phyloP scores from a whole-genome alignment of 352 stramenopile species.

The Phytopythium chamaehyphon region DNA sequence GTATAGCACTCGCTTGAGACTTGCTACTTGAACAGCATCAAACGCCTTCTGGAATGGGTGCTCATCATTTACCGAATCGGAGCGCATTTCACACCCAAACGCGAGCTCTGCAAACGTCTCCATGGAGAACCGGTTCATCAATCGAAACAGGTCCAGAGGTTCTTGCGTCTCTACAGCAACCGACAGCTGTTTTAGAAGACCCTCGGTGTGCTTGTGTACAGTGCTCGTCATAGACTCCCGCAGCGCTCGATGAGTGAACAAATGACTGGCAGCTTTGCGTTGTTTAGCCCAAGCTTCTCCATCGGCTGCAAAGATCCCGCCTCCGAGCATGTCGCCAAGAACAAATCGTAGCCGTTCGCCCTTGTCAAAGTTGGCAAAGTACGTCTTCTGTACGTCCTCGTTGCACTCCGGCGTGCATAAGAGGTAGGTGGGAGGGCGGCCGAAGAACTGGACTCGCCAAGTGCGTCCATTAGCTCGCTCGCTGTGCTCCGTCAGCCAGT shows the following conservation, averaged over 20 bases:
- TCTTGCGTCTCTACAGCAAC: slow-evolving; percentile 13
- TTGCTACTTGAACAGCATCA: slow-evolving; percentile 25
- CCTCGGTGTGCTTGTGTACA: slow-evolving; percentile 33
- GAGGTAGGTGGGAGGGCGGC: slow-evolving; percentile 33
- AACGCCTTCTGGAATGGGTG: slow-evolving; percentile 24
- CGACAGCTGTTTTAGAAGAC: slow-evolving; percentile 15
- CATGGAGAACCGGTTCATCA: slow-evolving; percentile 6
- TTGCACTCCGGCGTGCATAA: slow-evolving; percentile 30
- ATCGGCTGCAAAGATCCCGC: slow-evolving; percentile 54
- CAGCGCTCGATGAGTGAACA: slow-evolving; percentile 59
- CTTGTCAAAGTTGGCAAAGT: slow-evolving; percentile 75
- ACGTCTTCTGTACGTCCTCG: slow-evolving; percentile 41
- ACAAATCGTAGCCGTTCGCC: slow-evolving; percentile 33
- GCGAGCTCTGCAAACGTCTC: slow-evolving; percentile 28
- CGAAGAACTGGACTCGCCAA: slow-evolving; percentile 35
- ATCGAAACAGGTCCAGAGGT: slow-evolving; percentile 10
- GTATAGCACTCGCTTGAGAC: slow-evolving; percentile 37
- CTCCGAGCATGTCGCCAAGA: slow-evolving; percentile 43
- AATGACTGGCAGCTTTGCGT: slow-evolving; percentile 71
- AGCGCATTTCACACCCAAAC: slow-evolving; percentile 22
- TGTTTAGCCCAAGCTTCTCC: slow-evolving; percentile 47
- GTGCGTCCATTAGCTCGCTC: slow-evolving; percentile 25
- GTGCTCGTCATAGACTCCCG: slow-evolving; percentile 28
- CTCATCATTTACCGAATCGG: slow-evolving; percentile 10
- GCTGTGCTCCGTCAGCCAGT: slow-evolving; percentile 45